Base-by-base conservation (phyloP, 768 basidiomycete species). In the Tulasnella sp. region DNA sequence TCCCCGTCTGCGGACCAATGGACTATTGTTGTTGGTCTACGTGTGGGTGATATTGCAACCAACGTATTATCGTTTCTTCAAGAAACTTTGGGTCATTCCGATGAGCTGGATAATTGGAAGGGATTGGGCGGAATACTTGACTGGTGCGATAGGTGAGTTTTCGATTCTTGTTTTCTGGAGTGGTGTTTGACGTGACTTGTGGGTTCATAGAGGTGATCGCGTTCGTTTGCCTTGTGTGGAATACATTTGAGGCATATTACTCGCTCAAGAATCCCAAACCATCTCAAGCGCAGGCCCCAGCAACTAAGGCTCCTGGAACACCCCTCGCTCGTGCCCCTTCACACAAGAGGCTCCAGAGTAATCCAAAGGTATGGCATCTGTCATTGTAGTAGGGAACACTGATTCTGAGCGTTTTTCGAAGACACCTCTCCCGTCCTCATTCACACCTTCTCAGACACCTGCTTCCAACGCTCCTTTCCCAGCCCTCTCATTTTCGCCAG, bases 1-100 rank as follows among this genome's bases (percentile, higher is more conserved):
- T 24, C 24, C 33, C 27, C 49, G 49, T 19, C 40, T 51, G 28
- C 29, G 35, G 29, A 44, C 49, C 20, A 51, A 51, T 29, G 41
- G 24, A 10, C 28, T 34, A 15, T 29, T 51, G 7, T 31, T 51
- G 37, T 27, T 41, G 22, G 25, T 51, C 20, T 51, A 51, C 39
- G 27, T 51, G 16, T 51, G 49, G 49, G 19, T 51, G 22, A 42
- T 39, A 42, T 27, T 27, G 7, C 8, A 27, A 10, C 49, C 49
- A 42, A 42, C 10, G 27, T 51, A 44, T 29, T 51, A 42, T 42
- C 49, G 28, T n/a, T 45, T n/a, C 9, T 8, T 45, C 9, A 45
- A 25, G 16, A 45, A 22, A 25, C 20, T 12, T n/a, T 45, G 6
- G 6, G 24, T 20, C 6, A 19, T 24, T 5, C 27, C 20, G 16